Base-by-base conservation (phyloP, 345 rosid genomes). In the Pistacia integerrima region DNA sequence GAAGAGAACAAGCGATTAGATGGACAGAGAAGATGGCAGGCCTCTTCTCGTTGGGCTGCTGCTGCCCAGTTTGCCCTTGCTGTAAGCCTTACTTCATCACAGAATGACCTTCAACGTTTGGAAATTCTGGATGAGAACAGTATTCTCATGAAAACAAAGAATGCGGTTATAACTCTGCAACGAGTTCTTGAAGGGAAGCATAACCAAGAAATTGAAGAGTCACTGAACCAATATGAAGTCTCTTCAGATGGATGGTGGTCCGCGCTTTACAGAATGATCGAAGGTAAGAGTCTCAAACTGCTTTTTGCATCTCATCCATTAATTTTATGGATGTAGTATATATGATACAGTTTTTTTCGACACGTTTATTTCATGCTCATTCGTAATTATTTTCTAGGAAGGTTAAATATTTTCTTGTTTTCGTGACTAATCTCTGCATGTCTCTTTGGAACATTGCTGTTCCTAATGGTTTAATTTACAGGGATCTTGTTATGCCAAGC, bases 191-290 rank as follows among this genome's bases (percentile, higher is more conserved):
- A 88, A 80, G 92, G 99, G 69, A 93, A 90, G 82, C 97, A 91
- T 44, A 83, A 91, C 51, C 84, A 84, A 77, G 87, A 77, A 70
- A 93, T 96, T 9, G 90, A 85, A 4, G 84, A 82, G 46, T 69
- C 93, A 0, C 83, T 96, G 64, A 69, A 78, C 60, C 86, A 83
- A 76, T 60, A 60, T 68, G 83, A 89, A 60, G 84, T 92, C 70
- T 79, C 97, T 30, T 81, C 76, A 76, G 94, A 92, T 41, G 76
- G 95, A 79, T 93, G 99, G 99, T 91, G 97, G 97, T 87, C 98
- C 9, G 81, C 98, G 66, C 89, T 96, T 63, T 91, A 92, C 90
- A 88, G 79, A 83, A 84, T 93, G 86, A 78, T 96, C 64, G 97
- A 93, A 93, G 99, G 99, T 93, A 86, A 20, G 51, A 7, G 9